A percentile compares a stretch with the other conserved stretches of the same genome.
These are phyloP conservation scores for Fraxinus anomala DNA, from an alignment of 257 asterid genomes.

Conservation along the genomic window DNA sequence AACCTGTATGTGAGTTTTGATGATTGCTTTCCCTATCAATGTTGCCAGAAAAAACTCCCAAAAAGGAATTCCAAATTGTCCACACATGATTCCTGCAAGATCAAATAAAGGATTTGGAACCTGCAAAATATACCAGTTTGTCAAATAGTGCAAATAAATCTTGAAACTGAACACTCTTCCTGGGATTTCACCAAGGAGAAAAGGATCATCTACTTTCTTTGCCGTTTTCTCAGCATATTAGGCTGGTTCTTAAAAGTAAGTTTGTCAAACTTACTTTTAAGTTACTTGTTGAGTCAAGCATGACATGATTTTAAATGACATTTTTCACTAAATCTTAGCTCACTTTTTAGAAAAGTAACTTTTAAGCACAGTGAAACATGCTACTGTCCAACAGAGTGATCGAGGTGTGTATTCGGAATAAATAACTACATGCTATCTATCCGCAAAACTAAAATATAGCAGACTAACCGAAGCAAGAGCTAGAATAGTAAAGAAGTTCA, in stretches of 20 bases:
- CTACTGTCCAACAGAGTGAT: not conserved
- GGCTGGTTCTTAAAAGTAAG: no score
- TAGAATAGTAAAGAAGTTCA: conserved; percentile 72
- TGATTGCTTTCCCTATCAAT: conserved; percentile 80
- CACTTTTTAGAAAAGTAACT: no score
- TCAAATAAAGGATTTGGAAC: conserved; percentile 95
- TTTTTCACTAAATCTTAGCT: no score
- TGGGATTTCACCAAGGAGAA: no score
- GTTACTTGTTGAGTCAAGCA: no score
- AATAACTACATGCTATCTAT: not conserved
- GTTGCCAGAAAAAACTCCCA: conserved; percentile 92
- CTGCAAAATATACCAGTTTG: conserved; percentile 38
- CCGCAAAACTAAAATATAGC: not conserved
- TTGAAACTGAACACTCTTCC: no score
- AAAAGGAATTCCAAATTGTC: conserved; percentile 87
- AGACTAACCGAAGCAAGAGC: conserved; percentile 76
- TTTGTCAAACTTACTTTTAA: no score
- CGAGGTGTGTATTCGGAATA: not conserved
- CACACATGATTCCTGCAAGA: conserved; percentile 98
- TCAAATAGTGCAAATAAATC: not conserved
- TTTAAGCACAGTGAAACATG: no score
- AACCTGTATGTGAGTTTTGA: conserved; percentile 97
- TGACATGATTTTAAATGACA: no score
- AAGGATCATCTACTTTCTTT: no score
- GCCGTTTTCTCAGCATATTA: no score